A percentile compares a stretch with the other conserved stretches of the same genome.
phyloP scores from a whole-genome alignment of 176 grass and related monocot genomes.

The Oryza meridionalis region DNA sequence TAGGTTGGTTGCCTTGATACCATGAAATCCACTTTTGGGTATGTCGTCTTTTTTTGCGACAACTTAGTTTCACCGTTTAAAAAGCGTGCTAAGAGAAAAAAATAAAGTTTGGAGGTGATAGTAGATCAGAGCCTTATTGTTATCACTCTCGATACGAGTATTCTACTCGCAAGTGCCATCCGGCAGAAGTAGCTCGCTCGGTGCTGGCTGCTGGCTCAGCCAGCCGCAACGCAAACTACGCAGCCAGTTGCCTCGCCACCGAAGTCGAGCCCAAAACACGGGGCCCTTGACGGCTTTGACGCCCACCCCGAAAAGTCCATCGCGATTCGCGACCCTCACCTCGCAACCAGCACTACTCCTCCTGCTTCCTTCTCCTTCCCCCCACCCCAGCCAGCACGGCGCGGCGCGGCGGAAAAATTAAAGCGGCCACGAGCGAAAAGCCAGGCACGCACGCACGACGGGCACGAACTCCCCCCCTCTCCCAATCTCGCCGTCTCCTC shows the following conservation, averaged over 20 bases:
- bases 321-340: background rate
- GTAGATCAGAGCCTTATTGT: no score
- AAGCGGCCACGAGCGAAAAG: constrained; percentile 37
- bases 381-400: background rate
- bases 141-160: no score
- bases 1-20: no score
- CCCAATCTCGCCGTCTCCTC: constrained; percentile 33
- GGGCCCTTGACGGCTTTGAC: background rate
- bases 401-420: constrained; percentile 37
- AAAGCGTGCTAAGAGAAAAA: no score
- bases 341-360: background rate
- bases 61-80: no score
- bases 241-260: background rate
- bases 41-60: no score
- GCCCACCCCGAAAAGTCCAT: background rate
- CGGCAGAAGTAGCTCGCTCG: no score
- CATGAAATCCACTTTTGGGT: no score
- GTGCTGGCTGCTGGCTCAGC: no score
- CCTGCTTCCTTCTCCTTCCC: background rate
- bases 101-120: no score
- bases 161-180: no score
- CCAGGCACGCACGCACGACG: constrained; percentile 36
- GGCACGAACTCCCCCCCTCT: constrained; percentile 31
- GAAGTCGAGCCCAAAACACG: background rate
- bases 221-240: no score